Evolutionary conservation across 108 stramenopile species (phyloP).

Genomic region (Cyclostephanos invisitatus): DNA sequence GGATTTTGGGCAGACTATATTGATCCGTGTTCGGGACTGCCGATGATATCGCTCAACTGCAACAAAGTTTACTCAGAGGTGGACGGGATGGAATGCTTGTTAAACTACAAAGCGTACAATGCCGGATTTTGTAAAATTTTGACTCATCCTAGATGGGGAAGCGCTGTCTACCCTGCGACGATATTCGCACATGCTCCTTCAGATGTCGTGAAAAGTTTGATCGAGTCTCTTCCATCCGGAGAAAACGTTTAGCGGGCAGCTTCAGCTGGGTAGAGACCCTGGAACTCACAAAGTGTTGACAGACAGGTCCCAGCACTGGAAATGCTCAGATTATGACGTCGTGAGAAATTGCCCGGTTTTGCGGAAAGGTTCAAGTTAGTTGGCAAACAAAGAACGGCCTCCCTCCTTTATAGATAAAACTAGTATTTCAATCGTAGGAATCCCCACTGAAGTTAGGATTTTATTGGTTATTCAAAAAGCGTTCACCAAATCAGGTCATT

Average conservation of each 20-base stretch:
- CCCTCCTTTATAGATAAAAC: not conserved
- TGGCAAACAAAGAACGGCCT: not conserved
- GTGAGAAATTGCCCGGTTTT: not conserved
- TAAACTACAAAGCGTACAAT: conserved; percentile 89
- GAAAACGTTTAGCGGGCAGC: conserved; percentile 3
- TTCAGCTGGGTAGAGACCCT: not conserved
- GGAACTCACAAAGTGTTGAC: no score
- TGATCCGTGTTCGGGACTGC: conserved; percentile 97
- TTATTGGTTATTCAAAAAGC: conserved; percentile 4
- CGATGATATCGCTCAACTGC: conserved; percentile 77
- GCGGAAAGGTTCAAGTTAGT: not conserved
- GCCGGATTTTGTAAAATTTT: conserved; percentile 97
- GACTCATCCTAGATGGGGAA: conserved; percentile 94
- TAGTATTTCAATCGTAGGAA: no score
- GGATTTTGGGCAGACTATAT: conserved; percentile 95
- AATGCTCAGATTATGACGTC: not conserved
- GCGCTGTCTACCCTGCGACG: conserved; percentile 95
- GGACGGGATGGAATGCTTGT: conserved; percentile 89
- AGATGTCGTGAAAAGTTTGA: conserved; percentile 51
- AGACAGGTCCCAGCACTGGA: not conserved
- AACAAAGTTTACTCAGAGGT: conserved; percentile 93
- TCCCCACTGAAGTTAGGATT: conserved; percentile 3
- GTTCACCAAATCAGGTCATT: not conserved
- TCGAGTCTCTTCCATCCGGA: conserved; percentile 38
- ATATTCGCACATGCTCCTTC: conserved; percentile 86